phyloP scores from a whole-genome alignment of 2,329 filamentous ascomycete genomes.

The Curvularia sp. region DNA sequence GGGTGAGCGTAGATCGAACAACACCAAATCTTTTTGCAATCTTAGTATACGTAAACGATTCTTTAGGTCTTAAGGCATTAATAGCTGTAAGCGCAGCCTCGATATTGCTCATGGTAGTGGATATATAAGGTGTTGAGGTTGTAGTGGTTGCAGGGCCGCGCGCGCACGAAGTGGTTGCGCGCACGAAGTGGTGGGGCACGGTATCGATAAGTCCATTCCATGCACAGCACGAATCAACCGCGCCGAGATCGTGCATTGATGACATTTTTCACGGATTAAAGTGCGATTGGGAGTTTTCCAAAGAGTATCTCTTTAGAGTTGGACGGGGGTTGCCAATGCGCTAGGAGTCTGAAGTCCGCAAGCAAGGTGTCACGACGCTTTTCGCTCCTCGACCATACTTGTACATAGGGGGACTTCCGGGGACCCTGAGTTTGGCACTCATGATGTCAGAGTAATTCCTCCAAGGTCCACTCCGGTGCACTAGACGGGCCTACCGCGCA shows the following conservation, averaged over 20 bases:
- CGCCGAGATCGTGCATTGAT: not conserved
- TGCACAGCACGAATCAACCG: not conserved
- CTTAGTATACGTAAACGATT: too few relatives aligned
- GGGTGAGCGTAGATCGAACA: too few relatives aligned
- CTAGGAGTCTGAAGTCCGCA: too few relatives aligned
- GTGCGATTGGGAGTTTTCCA: not conserved
- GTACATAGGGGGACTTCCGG: too few relatives aligned
- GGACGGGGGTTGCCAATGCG: not conserved
- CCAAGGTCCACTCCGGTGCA: not conserved
- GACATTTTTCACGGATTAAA: not conserved
- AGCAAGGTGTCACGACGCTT: not conserved
- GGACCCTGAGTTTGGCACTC: not conserved
- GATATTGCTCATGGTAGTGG: too few relatives aligned
- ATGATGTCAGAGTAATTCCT: not conserved
- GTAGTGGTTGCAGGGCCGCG: too few relatives aligned
- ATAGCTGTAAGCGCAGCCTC: too few relatives aligned
- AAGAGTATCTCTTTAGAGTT: not conserved
- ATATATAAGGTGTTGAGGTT: too few relatives aligned
- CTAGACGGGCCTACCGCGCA: not conserved
- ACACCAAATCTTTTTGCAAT: too few relatives aligned
- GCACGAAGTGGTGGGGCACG: too few relatives aligned
- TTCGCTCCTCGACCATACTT: not conserved
- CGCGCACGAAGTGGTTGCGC: too few relatives aligned
- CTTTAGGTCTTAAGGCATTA: too few relatives aligned
- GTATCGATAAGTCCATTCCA: conserved; percentile 17